Evolutionary conservation across 306 rosid species (phyloP).

Genomic region (Astragalus membranaceus): DNA sequence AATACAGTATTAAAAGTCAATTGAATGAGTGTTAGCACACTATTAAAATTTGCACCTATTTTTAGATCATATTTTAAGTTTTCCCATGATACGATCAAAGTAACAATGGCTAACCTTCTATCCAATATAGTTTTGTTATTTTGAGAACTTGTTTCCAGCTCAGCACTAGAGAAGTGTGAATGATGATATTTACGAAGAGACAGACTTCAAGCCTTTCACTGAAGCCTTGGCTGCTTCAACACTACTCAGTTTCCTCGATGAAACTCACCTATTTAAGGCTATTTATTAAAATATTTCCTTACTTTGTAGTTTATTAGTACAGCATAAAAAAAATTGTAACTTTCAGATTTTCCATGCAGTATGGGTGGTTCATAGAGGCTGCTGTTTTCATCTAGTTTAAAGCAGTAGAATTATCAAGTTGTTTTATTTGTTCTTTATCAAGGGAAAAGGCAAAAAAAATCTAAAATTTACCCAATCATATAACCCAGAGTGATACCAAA

Average conservation of each 20-base stretch:
- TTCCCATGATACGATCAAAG: slow-evolving; percentile 2
- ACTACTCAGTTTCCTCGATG: slow-evolving; percentile 12
- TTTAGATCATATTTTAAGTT: neutral
- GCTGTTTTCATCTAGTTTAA: neutral
- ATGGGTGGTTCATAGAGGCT: neutral
- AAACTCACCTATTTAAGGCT: neutral
- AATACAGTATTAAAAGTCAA: neutral
- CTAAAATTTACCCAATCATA: neutral
- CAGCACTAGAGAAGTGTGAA: neutral
- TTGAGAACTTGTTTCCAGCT: neutral
- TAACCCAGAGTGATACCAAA: neutral
- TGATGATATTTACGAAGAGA: neutral
- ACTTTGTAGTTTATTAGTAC: neutral
- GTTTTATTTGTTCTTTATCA: neutral
- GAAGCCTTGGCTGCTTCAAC: slow-evolving; percentile 3
- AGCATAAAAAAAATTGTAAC: neutral
- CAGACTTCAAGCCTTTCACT: slow-evolving; percentile 6
- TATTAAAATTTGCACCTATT: neutral
- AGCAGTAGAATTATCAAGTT: neutral
- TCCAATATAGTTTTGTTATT: neutral
- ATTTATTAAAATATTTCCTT: neutral
- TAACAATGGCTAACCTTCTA: neutral
- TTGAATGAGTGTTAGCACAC: neutral
- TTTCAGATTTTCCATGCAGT: neutral
- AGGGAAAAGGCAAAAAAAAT: neutral